Conservation (phyloP, 75 land plant genomes). For the Cupressus sempervirens region DNA sequence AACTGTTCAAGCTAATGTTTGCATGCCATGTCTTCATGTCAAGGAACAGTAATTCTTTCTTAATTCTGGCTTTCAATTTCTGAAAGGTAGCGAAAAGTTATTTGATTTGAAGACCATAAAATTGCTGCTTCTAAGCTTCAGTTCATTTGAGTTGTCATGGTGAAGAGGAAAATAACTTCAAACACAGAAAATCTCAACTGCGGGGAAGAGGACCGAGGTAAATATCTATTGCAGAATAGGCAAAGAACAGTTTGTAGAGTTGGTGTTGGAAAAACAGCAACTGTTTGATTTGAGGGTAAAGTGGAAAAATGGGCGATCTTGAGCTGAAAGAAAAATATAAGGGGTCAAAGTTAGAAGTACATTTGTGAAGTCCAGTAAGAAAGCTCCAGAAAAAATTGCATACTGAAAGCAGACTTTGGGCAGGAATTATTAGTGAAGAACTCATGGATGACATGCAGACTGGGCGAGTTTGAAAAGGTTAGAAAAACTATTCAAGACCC, state of each 20-base stretch:
- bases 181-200: background rate
- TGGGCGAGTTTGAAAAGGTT: background rate
- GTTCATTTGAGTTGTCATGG: background rate
- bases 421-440: background rate
- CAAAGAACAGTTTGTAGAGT: no score
- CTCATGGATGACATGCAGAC: background rate
- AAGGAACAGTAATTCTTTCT: background rate
- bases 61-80: no score
- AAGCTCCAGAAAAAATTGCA: background rate
- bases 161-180: background rate
- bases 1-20: background rate
- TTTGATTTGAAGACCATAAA: no score
- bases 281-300: no score
- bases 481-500: background rate
- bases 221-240: background rate
- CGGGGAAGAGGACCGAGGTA: background rate
- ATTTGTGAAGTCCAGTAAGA: no score
- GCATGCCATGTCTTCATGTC: background rate
- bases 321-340: no score
- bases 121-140: background rate
- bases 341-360: no score
- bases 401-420: background rate
- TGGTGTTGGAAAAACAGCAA: no score
- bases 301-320: no score
- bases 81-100: background rate